Base-by-base conservation (phyloP, 371 early-diverging fungal species). In the Mucor ambiguus region DNA sequence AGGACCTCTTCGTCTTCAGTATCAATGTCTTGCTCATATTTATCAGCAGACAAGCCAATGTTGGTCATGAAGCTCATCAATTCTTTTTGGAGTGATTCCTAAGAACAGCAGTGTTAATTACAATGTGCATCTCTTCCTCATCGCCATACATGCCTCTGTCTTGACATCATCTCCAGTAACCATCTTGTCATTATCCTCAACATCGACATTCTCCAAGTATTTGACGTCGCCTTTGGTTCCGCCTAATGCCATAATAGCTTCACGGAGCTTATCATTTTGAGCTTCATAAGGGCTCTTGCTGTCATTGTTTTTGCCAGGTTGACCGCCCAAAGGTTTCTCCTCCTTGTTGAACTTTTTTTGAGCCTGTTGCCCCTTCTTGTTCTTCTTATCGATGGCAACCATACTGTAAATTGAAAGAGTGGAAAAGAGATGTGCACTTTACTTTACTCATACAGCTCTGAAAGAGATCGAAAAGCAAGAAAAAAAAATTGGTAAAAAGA, bases 201-300 rank as follows among this genome's bases (percentile, higher is more conserved):
- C 28, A 60, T 77, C 77, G 18, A 80, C 54, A 38, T 65, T 44
- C 48, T 80, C 73, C 49, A 80, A 60, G 44, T 70, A 77, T 37
- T 72, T 73, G 26, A 80, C 18, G 64, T 80, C 80, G 35, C 75
- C 77, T 37, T 75, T 72, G 20, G 80, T 77, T 55, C 80, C 80
- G 22, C 80, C 80, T n/a, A 80, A 68, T 55, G 67, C 60, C 24
- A 80, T 56, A 61, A 80, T 73, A 41, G 75, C 68, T 44, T 80
- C 68, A 28, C 60, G 62, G 38, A 77, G 60, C 32, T 61, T 65
- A 16, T 73, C 70, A 1, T 73, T 58, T 55, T 65, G 46, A 16
- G 29, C 26, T 29, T 56, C 30, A 16, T 16, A 48, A 48, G 60
- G 49, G 29, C 20, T 64, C 60, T 60, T 68, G 38, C 64, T 57